Base-by-base conservation (phyloP, 2,329 filamentous ascomycete species). In the Sporothrix protearum region DNA sequence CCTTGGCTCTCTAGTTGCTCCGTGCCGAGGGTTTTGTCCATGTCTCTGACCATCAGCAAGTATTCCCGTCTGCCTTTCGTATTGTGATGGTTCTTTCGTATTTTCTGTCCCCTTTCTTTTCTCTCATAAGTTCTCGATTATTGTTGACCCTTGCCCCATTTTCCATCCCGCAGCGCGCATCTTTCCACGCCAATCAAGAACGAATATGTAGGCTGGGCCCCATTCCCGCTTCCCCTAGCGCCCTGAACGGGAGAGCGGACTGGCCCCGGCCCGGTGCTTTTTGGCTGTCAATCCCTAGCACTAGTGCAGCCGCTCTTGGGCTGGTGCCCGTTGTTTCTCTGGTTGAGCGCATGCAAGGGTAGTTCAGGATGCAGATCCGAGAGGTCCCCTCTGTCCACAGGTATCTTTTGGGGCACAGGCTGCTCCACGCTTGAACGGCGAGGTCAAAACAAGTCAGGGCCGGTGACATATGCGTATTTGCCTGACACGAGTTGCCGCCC, bases 211-310 rank as follows among this genome's bases (percentile, higher is more conserved):
- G 19, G 28, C 42, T 67, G 64, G 33, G 6, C 39, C 67, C 68
- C 51, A 69, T 47, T 67, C 36, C 66, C 67, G 36, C 51, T 57
- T 57, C 67, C 67, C 68, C 68, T 63, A 70, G 68, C 55, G 68
- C 55, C 68, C 25, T 70, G 39, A 12, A 39, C 68, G 53, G 68
- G 39, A 69, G 55, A 22, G 68, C 68, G 55, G 53, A 51, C 68
- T 61, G 45, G 51, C 39, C 28, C 68, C 39, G 55, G 53, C 9
- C 25, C 67, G 51, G 55, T 59, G 68, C 53, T 51, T 69, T 36
- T 49, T 70, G 42, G 19, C 22, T 70, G 68, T 51, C 55, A 63
- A 51, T 63, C 55, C 19, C 39, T 51, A 51, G 68, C 68, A 39
- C 68, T 61, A 63, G 68, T 33, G 53, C 55, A 16, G 42, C 68